Percentiles rank a stretch among this genome's conserved stretches.
Conservation (phyloP, 2,329 filamentous ascomycete genomes). For the Beauveria asiatica region DNA sequence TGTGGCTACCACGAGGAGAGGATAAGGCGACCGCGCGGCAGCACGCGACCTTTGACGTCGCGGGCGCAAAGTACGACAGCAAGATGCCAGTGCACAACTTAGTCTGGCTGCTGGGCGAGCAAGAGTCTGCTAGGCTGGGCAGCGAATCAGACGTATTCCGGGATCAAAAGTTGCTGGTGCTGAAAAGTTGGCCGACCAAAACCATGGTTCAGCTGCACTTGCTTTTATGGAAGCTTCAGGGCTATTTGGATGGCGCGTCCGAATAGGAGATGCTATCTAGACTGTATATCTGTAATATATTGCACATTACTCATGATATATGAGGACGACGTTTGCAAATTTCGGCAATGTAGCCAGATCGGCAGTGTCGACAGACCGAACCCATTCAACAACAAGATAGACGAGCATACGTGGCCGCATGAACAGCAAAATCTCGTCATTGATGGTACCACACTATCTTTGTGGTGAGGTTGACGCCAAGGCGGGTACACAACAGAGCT, state of each 20-base stretch:
- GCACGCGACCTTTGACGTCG: conserved; percentile 38
- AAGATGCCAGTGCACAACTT: conserved; percentile 47
- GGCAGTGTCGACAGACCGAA: background rate
- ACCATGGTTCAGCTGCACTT: conserved; percentile 37
- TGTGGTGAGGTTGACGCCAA: background rate
- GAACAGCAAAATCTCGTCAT: background rate
- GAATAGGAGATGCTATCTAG: background rate
- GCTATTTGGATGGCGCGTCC: conserved; percentile 31
- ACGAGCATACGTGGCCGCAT: background rate
- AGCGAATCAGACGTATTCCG: conserved; percentile 25
- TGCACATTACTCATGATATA: background rate
- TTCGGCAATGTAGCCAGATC: too few relatives aligned
- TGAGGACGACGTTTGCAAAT: too few relatives aligned
- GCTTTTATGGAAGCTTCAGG: conserved; percentile 50
- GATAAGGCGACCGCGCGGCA: conserved; percentile 21
- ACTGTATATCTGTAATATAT: background rate
- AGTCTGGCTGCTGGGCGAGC: conserved; percentile 38
- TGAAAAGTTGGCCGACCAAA: conserved; percentile 28
- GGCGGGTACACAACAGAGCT: background rate
- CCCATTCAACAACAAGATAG: background rate
- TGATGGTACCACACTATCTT: background rate
- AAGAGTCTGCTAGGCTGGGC: conserved; percentile 33
- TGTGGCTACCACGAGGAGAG: conserved; percentile 29
- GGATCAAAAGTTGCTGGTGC: conserved; percentile 33
- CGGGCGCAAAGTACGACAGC: conserved; percentile 22